Base-by-base conservation (phyloP, 495 filamentous ascomycete species). In the Penicillium cosmopolitanum region DNA sequence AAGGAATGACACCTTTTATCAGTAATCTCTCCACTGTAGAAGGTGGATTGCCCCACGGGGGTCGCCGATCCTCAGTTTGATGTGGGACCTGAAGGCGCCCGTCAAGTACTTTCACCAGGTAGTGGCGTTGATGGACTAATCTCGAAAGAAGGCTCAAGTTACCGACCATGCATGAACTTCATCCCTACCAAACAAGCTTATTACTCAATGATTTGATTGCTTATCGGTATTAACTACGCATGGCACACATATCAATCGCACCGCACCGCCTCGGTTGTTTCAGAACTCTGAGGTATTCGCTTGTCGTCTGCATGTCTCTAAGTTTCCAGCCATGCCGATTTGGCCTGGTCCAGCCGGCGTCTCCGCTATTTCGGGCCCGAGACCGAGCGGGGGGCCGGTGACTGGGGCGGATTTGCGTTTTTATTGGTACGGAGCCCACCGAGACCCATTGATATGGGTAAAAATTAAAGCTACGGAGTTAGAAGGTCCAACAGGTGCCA, bases 21-120 rank as follows among this genome's bases (percentile, higher is more conserved):
- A 42, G 7, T 19, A 36, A n/a, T 6, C 25, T 56, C 48, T 25
- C 16, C 7, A 21, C 18, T 12, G 44, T 15, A 13, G 12, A 18
- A 44, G n/a, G 50, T 40, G 55, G 46, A 56, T 40, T 25, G 62
- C 33, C 51, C 57, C 62, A 65, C 62, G 62, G 62, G 51, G 58
- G 54, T 19, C 34, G 53, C 62, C 62, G 62, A 28, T 61, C 50
- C 58, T 57, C 54, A 25, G 40, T 40, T 7, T 44, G 13, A 31
- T 1, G 36, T 40, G 15, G 36, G 11, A 13, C n/a, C 10, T 40
- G 36, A 40, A 40, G 5, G 3, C 36, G 12, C 36, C 15, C 36
- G 15, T 40, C 28, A 31, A 31, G 28, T 4, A 31, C 5, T 31
- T 31, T 31, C 28, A 6, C 28, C 28, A 31, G 28, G 28, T 31